Base-by-base conservation (phyloP, 768 basidiomycete genomes). In the Hortiboletus campestris region DNA sequence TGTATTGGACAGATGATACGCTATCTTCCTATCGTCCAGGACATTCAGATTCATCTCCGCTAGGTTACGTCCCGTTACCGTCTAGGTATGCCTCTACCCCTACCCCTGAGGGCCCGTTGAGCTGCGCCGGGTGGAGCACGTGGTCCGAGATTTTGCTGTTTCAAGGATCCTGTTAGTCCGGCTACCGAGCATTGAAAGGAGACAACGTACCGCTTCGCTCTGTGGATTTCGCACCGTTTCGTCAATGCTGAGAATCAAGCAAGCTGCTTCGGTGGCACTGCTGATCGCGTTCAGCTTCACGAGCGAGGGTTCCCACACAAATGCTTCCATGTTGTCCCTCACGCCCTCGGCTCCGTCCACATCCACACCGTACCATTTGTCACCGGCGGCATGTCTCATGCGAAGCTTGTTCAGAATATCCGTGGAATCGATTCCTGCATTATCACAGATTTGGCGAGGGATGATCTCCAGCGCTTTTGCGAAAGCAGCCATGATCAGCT, bases 391-490 rank as follows among this genome's bases (percentile, higher is more conserved):
- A 68, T 98, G 95, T 63, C 88, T 86, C 93, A 97, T 98, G 50
- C 97, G 88, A 51, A 99, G 84, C 72, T 97, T 97, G 77, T 98
- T 98, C 43, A 99, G 77, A 52, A 98, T 85, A 68, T 98, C 97
- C 6, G 95, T 98, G 2, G 97, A 94, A 74, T 99, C 97, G 31
- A 98, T 76, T 20, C 97, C 97, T 10, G 97, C 97, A 67, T 99
- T 99, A 72, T 98, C 96, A 71, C 92, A 98, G 55, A 99, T 98
- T 71, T 98, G 96, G 31, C 97, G 86, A 29, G 97, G 97, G 67
- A 99, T 98, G 61, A 97, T 86, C 75, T 99, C 97, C 36, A 99
- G 82, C 0, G 97, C 94, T 70, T 96, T 96, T 51, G 97, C 97
- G 66, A 97, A 96, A 1, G 96, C 90, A n/a, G 84, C 81, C 71